phyloP scores from a whole-genome alignment of 2,329 filamentous ascomycete genomes.

The Immersiporthe knoxdaviesiana region DNA sequence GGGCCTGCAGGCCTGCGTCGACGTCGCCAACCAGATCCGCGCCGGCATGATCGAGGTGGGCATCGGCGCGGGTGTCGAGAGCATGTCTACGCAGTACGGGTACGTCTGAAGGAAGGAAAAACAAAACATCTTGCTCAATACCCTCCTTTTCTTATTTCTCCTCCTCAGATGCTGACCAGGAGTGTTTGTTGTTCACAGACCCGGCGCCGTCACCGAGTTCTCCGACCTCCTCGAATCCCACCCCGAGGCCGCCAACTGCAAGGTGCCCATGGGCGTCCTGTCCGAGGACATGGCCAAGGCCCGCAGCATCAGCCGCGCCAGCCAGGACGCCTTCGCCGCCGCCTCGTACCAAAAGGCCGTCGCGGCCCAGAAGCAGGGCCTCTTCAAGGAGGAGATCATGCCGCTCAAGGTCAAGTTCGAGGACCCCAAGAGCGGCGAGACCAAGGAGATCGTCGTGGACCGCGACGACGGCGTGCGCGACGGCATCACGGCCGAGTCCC shows the following conservation, averaged over 20 bases:
- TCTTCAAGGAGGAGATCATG: slow-evolving; percentile 89
- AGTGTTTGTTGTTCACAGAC: slow-evolving; percentile 55
- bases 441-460: slow-evolving; percentile 78
- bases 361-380: slow-evolving; percentile 82
- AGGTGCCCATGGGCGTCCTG: slow-evolving; percentile 93
- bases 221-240: slow-evolving; percentile 83
- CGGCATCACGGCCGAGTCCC: slow-evolving; percentile 83
- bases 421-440: slow-evolving; percentile 88
- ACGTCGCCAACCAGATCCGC: slow-evolving; percentile 91
- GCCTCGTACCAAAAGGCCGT: slow-evolving; percentile 87
- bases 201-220: slow-evolving; percentile 88
- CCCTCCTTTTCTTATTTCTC: background rate
- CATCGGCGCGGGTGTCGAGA: slow-evolving; percentile 93
- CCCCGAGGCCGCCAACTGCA: slow-evolving; percentile 89
- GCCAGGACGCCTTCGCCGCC: slow-evolving; percentile 95
- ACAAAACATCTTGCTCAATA: too few species aligned
- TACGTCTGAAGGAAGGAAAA: slow-evolving; percentile 46
- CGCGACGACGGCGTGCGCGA: slow-evolving; percentile 86
- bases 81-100: slow-evolving; percentile 94
- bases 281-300: slow-evolving; percentile 96
- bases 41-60: slow-evolving; percentile 94
- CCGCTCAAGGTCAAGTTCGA: slow-evolving; percentile 86
- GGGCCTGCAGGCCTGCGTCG: slow-evolving; percentile 88
- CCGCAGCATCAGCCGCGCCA: slow-evolving; percentile 68
- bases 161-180: background rate